A percentile compares a stretch with the other conserved stretches of the same genome.
phyloP scores from a whole-genome alignment of 2,329 filamentous ascomycete species.

The Didymellaceae sp. region DNA sequence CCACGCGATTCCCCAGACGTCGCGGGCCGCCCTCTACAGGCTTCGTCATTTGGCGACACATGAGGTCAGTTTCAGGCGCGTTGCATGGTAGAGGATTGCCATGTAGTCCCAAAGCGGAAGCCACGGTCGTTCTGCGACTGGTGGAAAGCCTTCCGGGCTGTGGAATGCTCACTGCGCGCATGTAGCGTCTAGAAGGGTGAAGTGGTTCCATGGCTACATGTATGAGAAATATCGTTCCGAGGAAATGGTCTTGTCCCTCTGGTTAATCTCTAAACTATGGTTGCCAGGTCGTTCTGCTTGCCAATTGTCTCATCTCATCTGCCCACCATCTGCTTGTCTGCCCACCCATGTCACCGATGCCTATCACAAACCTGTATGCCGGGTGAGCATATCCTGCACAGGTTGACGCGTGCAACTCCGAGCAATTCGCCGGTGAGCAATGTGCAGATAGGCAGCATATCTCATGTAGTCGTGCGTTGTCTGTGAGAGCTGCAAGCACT shows the following conservation, averaged over 20 bases:
- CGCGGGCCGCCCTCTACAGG: neutral
- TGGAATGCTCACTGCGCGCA: neutral
- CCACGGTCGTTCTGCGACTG: neutral
- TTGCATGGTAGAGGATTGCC: neutral
- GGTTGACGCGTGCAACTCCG: neutral
- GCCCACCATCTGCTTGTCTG: neutral
- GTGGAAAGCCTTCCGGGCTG: slow-evolving; percentile 1
- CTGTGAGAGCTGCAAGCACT: neutral
- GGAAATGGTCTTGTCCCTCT: neutral
- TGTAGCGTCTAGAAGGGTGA: neutral
- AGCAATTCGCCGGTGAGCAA: neutral
- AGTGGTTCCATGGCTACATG: neutral
- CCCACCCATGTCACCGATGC: neutral
- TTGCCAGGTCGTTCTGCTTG: neutral
- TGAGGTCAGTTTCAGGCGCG: neutral
- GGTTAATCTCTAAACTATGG: no score
- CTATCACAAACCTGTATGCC: neutral
- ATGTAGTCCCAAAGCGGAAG: neutral
- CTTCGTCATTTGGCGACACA: slow-evolving; percentile 4
- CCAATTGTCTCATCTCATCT: neutral
- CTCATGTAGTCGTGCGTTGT: neutral
- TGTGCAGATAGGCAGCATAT: neutral
- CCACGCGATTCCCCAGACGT: slow-evolving; percentile 12
- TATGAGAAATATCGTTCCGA: neutral
- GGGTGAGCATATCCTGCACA: neutral